Evolutionary conservation across 257 asterid genomes (phyloP).

Genomic region (Forsythia viridissima): DNA sequence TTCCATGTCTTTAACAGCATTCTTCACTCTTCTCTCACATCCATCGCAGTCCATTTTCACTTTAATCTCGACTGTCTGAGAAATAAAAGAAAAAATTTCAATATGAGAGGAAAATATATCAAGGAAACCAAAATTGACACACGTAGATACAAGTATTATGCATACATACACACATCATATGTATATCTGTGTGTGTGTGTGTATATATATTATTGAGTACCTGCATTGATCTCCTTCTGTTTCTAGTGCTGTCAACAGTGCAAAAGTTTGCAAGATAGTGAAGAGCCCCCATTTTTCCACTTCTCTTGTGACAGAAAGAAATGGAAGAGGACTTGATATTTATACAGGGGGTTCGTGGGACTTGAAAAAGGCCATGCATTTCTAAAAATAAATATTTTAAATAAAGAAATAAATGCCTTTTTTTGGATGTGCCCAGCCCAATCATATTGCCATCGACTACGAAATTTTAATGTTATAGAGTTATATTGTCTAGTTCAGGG

Average conservation of each 20-base stretch:
- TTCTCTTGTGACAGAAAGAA: constrained; percentile 25
- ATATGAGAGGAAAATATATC: neutral
- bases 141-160: constrained; percentile 13
- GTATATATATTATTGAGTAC: constrained; percentile 26
- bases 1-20: constrained; percentile 68
- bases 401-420: neutral
- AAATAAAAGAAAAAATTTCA: neutral
- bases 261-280: constrained; percentile 79
- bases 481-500: neutral
- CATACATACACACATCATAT: neutral
- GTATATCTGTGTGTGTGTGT: too few species aligned
- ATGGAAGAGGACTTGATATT: constrained; percentile 22
- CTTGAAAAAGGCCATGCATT: neutral
- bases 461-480: too few species aligned
- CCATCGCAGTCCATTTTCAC: constrained; percentile 96
- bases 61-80: constrained; percentile 84
- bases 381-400: neutral
- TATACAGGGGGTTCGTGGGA: constrained; percentile 9
- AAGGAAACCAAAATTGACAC: neutral
- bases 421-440: neutral
- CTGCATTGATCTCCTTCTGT: constrained; percentile 78
- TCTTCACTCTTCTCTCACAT: constrained; percentile 85
- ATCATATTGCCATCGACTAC: neutral
- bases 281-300: constrained; percentile 71
- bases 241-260: constrained; percentile 57